Base-by-base conservation (phyloP, 306 rosid species). In the Vigna trinervia region DNA sequence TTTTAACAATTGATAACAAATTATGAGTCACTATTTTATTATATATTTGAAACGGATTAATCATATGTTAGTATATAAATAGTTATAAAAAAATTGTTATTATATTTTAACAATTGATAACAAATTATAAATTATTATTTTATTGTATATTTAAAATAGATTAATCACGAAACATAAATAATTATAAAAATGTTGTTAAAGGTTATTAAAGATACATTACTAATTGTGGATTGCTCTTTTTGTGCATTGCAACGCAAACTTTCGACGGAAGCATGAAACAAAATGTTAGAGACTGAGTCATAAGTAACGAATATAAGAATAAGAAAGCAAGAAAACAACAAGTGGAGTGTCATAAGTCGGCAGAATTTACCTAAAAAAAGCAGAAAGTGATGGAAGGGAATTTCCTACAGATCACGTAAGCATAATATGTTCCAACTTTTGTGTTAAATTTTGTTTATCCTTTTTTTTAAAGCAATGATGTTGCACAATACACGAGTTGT, bases 391-490 rank as follows among this genome's bases (percentile, higher is more conserved):
- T 34, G 1, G 7, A 50, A 14, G 73, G 57, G 19, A 20, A 60
- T 80, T 68, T 67, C 79, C 58, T 43, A 45, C 20, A 6, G 23
- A 32, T 73, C 79, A 73, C 20, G 74, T 34, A 73, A 80, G 74
- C 56, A 77, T 64, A 73, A 57, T 36, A 36, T 11, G 10, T 45
- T 17, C 71, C 5, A 12, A 39, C 4, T 20, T 9, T 30, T 2
- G 52, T 57, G 36, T 45, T 13, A 17, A 66, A 19, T 71, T 71
- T 0, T 0, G 0, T 15, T 47, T 32, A 64, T 28, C 65, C n/a
- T 58, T 57, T 73, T 26, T 30, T 15, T 45, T 0, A 58, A 73
- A 73, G 69, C 15, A 28, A 10, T 34, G 15, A 38, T 17, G 12
- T 2, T 19, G 43, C 28, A 43, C 14, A 63, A 57, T 41, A 41